Base-by-base conservation (phyloP, 1,284 basidiomycete species). In the Moesziomyces sp. region DNA sequence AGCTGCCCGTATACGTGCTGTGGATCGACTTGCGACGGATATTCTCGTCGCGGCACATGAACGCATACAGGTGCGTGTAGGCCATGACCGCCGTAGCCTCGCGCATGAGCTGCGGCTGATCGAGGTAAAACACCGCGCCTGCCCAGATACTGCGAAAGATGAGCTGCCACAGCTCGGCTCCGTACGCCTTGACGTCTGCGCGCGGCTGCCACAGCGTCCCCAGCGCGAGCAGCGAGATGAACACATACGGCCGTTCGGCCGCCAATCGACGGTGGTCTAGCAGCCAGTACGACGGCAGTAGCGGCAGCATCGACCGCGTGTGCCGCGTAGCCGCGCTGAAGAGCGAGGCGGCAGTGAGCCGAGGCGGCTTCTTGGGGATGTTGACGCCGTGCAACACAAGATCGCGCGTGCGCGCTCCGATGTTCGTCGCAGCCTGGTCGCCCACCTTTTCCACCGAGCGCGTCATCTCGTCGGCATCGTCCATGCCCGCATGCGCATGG, bases 381-480 rank as follows among this genome's bases (percentile, higher is more conserved):
- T 68, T 74, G 70, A 74, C 70, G 10, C 70, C 70, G 28, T 74
- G 70, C n/a, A 74, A 51, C n/a, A 74, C 60, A 1, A 74, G 61
- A 45, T 74, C 70, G 24, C 70, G 60, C 0, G 70, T 74, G 8
- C 70, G 49, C 18, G 70, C 70, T 28, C 70, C 70, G 38, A 74
- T 64, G 51, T 68, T 74, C 53, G 60, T 68, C 2, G 70, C 61
- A 6, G 70, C 70, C 42, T 68, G 64, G 19, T 74, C 70, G 52
- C 69, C 69, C 4, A 72, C 64, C 26, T 67, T 72, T 42, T 72
- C 69, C 34, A 72, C 69, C 2, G 60, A 66, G 34, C 69, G 59
- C 0, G 63, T 52, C 63, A 72, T 62, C n/a, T 72, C 69, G 50
- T 72, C 69, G 3, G 63, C 47, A 24, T 72, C 69, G 40, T 72